phyloP scores from a whole-genome alignment of 139 green algal genomes.

The Chlamydomonas urium region DNA sequence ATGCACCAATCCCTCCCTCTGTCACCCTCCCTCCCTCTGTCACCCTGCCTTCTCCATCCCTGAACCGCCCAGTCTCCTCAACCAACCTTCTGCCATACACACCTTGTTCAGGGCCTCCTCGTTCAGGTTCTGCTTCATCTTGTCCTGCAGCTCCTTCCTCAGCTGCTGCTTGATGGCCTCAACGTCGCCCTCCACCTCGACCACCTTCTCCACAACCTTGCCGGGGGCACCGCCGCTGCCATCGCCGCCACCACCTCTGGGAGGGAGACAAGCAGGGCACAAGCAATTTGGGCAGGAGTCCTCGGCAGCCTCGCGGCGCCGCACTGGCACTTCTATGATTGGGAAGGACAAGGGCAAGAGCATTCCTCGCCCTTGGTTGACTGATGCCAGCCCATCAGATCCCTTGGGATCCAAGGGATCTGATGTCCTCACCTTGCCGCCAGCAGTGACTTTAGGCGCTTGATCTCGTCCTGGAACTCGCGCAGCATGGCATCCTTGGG shows the following conservation, averaged over 20 bases:
- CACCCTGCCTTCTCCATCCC: no score
- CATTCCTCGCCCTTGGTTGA: no score
- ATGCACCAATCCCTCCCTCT: no score
- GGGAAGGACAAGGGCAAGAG: no score
- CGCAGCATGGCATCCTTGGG: conserved; percentile 83
- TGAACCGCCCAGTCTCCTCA: background rate
- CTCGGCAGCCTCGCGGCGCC: no score
- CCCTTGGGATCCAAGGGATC: no score
- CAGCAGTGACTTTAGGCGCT: conserved; percentile 63
- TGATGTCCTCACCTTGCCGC: conserved; percentile 13
- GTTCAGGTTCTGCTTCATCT: conserved; percentile 44
- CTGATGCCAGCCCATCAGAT: no score
- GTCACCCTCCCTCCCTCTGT: no score
- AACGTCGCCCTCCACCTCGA: conserved; percentile 51
- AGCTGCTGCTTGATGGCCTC: conserved; percentile 45
- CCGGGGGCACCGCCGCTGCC: conserved; percentile 5
- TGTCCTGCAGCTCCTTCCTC: conserved; percentile 44
- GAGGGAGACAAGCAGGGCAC: no score
- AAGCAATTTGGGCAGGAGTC: no score
- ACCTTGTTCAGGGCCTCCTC: conserved; percentile 16
- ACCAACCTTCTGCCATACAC: no score
- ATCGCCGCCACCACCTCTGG: conserved; percentile 10
- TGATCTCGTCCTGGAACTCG: conserved; percentile 58
- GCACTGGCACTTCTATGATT: no score
- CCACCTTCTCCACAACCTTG: conserved; percentile 37